Base-by-base conservation (phyloP, 1,284 basidiomycete genomes). In the Tremellales sp. region DNA sequence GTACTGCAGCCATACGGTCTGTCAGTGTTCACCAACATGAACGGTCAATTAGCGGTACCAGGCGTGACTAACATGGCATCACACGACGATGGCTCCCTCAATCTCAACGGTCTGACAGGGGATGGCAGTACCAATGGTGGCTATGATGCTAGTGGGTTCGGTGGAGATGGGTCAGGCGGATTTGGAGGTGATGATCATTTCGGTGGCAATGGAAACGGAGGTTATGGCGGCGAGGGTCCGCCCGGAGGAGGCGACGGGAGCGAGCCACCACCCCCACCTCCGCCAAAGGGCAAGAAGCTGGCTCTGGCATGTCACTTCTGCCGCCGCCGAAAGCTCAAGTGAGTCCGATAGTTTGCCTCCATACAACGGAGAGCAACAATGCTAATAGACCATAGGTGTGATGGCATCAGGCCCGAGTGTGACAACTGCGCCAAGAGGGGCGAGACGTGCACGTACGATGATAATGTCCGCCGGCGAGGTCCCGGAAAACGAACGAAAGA, bases 401-500 rank as follows among this genome's bases (percentile, higher is more conserved):
- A 77, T 49, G 72, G 72, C 12, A 49, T 46, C 0, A 68, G 67
- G 37, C 73, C 72, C 4, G 61, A 57, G 3, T 77, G 75, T 54
- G 62, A 64, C 39, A 73, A 76, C 46, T 77, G 75, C 55, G 43
- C 56, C 3, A 69, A 69, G 51, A 68, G 69, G 1, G 56, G 55
- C 41, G 58, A 70, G 15, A 45, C 44, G 1, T 77, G 75, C 53
- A 62, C 68, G 2, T 76, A 73, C 57, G 75, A 76, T 49, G 68
- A 70, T 4, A 45, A 54, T 36, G 71, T 77, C 45, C 70, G 75
- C 13, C 67, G 75, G 8, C 67, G 75, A 40, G 75, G 75, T 17
- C 75, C 75, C 8, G 75, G 75, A 19, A 75, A 73, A 62, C 70
- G 72, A 23, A 75, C 75, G 37, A 75, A 75, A 60, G 68, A 69